Base-by-base conservation (phyloP, 164 flowering plant genomes). In the Warburgia ugandensis region DNA sequence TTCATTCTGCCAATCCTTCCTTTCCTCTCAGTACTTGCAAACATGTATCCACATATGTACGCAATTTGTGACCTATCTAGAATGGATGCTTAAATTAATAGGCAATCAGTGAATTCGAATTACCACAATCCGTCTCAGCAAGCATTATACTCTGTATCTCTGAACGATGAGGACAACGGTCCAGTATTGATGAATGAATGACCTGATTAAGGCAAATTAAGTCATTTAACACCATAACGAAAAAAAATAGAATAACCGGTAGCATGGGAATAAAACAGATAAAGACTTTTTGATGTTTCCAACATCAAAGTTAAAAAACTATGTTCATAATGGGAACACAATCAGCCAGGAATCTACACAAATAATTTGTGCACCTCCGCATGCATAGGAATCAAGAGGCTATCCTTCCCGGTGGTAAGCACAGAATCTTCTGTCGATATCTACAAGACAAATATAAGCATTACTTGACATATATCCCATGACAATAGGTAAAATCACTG, bases 101-200 rank as follows among this genome's bases (percentile, higher is more conserved):
- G n/a, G n/a, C n/a, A n/a, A n/a, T n/a, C n/a, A n/a, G n/a, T n/a
- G n/a, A n/a, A n/a, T n/a, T n/a, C 13, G 29, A 25, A 38, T 14
- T 44, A 60, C 86, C 63, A 86, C 90, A 61, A 28, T 80, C 84
- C 46, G 65, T 67, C 56, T 75, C 79, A 21, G 72, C 66, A 38
- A 84, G 80, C 38, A 58, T 79, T 19, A 88, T 46, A 58, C 85
- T 88, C 59, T 88, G 96, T 58, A 88, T 74, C 69, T 88, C 96
- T 1, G 89, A 68, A 14, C 86, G 81, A 72, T 88, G 94, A 26
- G 94, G 91, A 43, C 96, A 88, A 27, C 89, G 85, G 30, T 73
- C 68, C 13, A 84, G 62, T 32, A 73, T 6, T 4, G 68, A 66
- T 27, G 81, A 67, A 31, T 67, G 65, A 49, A 65, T 14, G n/a